phyloP scores from a whole-genome alignment of 768 basidiomycete genomes.

The Clathrus columnatus region DNA sequence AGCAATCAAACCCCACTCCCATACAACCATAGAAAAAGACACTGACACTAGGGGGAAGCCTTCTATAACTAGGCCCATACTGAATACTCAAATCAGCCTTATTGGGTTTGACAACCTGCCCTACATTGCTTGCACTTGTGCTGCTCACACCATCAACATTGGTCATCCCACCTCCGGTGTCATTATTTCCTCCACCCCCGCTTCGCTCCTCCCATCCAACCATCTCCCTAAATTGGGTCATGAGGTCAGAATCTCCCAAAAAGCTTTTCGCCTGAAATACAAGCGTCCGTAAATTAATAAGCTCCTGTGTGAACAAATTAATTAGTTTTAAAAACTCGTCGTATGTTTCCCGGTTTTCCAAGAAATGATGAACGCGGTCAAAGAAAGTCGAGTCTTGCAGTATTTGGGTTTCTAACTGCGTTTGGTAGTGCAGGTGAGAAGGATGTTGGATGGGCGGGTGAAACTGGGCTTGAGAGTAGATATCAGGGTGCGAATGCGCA shows the following conservation, averaged over 20 bases:
- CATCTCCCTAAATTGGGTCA: conserved; percentile 75
- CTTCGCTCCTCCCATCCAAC: conserved; percentile 71
- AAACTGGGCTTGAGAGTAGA: background rate
- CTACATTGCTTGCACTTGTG: conserved; percentile 19
- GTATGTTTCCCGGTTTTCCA: conserved; percentile 69
- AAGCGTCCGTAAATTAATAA: conserved; percentile 79
- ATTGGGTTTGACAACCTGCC: conserved; percentile 30
- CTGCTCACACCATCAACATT: conserved; percentile 25
- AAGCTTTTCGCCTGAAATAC: conserved; percentile 75
- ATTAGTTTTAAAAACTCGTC: conserved; percentile 94
- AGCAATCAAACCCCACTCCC: background rate
- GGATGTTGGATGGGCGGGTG: background rate
- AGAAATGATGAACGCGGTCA: conserved; percentile 71
- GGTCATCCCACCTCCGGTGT: conserved; percentile 35
- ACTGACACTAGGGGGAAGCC: conserved; percentile 70
- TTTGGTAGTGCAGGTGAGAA: background rate
- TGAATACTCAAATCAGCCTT: conserved; percentile 60
- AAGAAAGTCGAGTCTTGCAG: conserved; percentile 77
- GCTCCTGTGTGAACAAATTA: conserved; percentile 90
- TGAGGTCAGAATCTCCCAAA: conserved; percentile 63
- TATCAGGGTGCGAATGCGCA: background rate
- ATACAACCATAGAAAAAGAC: background rate
- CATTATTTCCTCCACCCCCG: conserved; percentile 39
- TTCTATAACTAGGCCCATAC: conserved; percentile 83
- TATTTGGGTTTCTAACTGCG: conserved; percentile 7